These are phyloP conservation scores for Aphanocladium album DNA, from an alignment of 2,329 filamentous ascomycete genomes.

Conservation along the genomic window DNA sequence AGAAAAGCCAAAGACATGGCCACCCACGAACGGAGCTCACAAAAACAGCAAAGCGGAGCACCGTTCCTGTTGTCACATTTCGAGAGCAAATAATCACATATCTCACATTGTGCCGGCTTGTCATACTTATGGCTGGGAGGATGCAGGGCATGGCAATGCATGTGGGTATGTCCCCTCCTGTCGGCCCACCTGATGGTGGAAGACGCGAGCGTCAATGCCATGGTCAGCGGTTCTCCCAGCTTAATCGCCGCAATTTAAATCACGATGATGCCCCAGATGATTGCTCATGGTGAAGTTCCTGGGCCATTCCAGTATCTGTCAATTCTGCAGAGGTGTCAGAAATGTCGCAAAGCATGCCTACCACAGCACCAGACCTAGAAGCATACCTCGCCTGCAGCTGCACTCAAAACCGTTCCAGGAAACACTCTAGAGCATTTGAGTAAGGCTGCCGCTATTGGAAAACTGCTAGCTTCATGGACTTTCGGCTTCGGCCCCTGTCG, in stretches of 20 bases:
- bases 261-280: not conserved
- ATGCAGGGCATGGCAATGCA: constrained; percentile 3
- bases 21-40: too few relatives aligned
- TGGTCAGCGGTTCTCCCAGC: not conserved
- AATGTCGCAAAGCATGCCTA: not conserved
- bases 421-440: not conserved
- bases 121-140: not conserved
- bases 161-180: not conserved
- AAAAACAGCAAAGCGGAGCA: not conserved
- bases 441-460: not conserved
- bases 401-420: not conserved
- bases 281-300: not conserved
- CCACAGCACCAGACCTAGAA: not conserved
- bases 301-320: not conserved
- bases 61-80: not conserved
- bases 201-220: not conserved
- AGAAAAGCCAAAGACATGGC: too few relatives aligned
- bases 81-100: not conserved
- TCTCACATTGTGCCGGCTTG: not conserved
- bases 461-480: not conserved
- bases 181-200: not conserved
- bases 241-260: not conserved
- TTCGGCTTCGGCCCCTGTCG: not conserved
- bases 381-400: not conserved
- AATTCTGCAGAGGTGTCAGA: not conserved